phyloP scores from a whole-genome alignment of 1,139 yeast species.

The Lodderomyces parapsilosis region DNA sequence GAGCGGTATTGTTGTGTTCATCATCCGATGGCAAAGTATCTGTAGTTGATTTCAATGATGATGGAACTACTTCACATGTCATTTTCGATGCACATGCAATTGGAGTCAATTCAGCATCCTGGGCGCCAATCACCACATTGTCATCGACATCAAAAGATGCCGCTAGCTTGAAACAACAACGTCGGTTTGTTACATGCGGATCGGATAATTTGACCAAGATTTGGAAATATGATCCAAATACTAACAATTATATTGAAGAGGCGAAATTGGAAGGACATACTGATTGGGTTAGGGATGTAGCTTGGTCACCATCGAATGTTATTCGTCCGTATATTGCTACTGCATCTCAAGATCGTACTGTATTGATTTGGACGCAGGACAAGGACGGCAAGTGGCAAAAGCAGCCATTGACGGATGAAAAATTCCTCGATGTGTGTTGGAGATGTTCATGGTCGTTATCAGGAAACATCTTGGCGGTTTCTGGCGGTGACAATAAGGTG shows the following conservation, averaged over 20 bases:
- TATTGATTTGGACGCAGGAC: slow-evolving; percentile 87
- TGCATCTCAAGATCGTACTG: slow-evolving; percentile 96
- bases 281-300: slow-evolving; percentile 98
- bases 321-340: slow-evolving; percentile 93
- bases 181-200: slow-evolving; percentile 89
- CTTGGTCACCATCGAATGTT: slow-evolving; percentile 93
- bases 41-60: slow-evolving; percentile 87
- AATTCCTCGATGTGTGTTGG: slow-evolving; percentile 97
- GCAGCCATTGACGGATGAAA: slow-evolving; percentile 68
- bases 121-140: slow-evolving; percentile 75
- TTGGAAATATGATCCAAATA: slow-evolving; percentile 70
- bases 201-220: slow-evolving; percentile 91
- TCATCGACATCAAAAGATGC: slow-evolving; percentile 32
- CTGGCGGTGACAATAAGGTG: slow-evolving; percentile 95
- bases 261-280: slow-evolving; percentile 83
- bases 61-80: slow-evolving; percentile 72
- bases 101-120: slow-evolving; percentile 91
- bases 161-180: slow-evolving; percentile 26
- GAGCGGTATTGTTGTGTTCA: slow-evolving; percentile 86
- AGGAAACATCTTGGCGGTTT: slow-evolving; percentile 92
- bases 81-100: slow-evolving; percentile 82
- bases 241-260: slow-evolving; percentile 67
- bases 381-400: slow-evolving; percentile 76
- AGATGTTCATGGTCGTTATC: slow-evolving; percentile 96
- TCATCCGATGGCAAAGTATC: slow-evolving; percentile 93